These are phyloP conservation scores for Hypoxylon sp. DNA, from an alignment of 2,329 filamentous ascomycete genomes.

Conservation along the genomic window DNA sequence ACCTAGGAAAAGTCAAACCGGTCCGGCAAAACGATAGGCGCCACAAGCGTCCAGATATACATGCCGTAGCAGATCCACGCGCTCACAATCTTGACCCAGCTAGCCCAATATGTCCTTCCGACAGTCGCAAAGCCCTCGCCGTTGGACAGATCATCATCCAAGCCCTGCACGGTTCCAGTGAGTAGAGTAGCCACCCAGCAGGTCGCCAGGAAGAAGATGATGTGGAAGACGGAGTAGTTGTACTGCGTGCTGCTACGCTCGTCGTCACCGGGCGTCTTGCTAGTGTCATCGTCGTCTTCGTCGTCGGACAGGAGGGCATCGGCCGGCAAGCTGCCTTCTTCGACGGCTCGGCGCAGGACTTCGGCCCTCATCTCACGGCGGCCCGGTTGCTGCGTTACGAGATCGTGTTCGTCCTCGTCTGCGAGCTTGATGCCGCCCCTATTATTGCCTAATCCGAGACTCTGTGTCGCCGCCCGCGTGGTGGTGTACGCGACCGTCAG, in stretches of 20 bases:
- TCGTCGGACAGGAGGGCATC: conserved; percentile 85
- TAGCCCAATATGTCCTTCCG: conserved; percentile 95
- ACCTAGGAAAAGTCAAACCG: conserved; percentile 77
- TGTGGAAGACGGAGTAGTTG: conserved; percentile 94
- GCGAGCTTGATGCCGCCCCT: conserved; percentile 72
- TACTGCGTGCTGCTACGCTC: conserved; percentile 93
- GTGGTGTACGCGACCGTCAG: conserved; percentile 98
- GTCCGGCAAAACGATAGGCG: conserved; percentile 87
- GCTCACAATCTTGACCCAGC: conserved; percentile 99
- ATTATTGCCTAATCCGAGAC: conserved; percentile 78
- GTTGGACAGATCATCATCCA: conserved; percentile 73
- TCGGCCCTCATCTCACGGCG: conserved; percentile 94
- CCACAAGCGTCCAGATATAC: conserved; percentile 93
- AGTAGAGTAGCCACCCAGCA: conserved; percentile 95
- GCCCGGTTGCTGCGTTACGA: conserved; percentile 88
- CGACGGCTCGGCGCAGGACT: conserved; percentile 90
- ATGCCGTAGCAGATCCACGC: conserved; percentile 96
- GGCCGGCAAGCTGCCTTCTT: conserved; percentile 91
- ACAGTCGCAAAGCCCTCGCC: conserved; percentile 87
- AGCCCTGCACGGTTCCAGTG: conserved; percentile 59
- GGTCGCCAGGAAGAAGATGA: conserved; percentile 97
- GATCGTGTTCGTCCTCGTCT: conserved; percentile 85
- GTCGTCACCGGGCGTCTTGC: conserved; percentile 81
- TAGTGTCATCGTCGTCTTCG: conserved; percentile 75
- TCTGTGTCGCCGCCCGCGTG: conserved; percentile 94